Percentiles rank a stretch among this genome's conserved stretches.
phyloP scores from a whole-genome alignment of 1,284 basidiomycete genomes.

The Trametes pubescens region DNA sequence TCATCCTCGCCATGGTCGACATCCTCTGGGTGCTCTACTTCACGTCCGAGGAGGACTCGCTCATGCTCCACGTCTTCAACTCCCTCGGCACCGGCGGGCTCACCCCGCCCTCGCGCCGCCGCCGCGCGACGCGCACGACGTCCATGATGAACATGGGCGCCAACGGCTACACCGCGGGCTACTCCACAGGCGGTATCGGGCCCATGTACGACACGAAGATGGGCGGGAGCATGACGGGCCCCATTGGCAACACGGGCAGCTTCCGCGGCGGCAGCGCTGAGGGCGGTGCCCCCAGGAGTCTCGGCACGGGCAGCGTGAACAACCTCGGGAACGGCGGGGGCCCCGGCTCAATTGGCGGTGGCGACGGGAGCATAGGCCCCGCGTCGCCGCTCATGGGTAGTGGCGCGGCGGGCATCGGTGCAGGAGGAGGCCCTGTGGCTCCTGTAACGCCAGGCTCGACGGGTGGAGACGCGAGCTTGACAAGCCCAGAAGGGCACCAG shows the following conservation, averaged over 20 bases:
- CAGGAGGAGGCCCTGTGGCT: slow-evolving; percentile 47
- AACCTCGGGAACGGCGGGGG: slow-evolving; percentile 49
- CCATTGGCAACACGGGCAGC: slow-evolving; percentile 69
- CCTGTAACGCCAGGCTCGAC: slow-evolving; percentile 33
- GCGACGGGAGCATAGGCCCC: slow-evolving; percentile 55
- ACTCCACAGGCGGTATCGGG: slow-evolving; percentile 59
- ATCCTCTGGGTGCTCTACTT: slow-evolving; percentile 97
- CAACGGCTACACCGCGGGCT: slow-evolving; percentile 71
- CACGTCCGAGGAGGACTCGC: slow-evolving; percentile 94
- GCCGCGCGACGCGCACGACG: slow-evolving; percentile 59
- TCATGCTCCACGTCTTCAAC: slow-evolving; percentile 85
- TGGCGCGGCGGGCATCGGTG: slow-evolving; percentile 61
- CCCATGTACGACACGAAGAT: slow-evolving; percentile 69
- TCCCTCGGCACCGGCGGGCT: slow-evolving; percentile 87
- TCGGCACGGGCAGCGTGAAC: slow-evolving; percentile 49
- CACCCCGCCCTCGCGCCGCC: slow-evolving; percentile 77
- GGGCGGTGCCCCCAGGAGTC: slow-evolving; percentile 46
- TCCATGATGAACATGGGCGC: slow-evolving; percentile 71
- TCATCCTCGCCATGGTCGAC: slow-evolving; percentile 90
- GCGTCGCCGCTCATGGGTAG: slow-evolving; percentile 70
- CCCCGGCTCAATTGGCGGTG: slow-evolving; percentile 55
- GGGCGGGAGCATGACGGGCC: slow-evolving; percentile 53
- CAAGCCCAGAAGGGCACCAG: slow-evolving; percentile 52
- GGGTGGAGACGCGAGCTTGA: slow-evolving; percentile 30
- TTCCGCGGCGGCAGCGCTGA: slow-evolving; percentile 56